These are phyloP conservation scores for Berkeleyomyces basicola DNA, from an alignment of 2,329 filamentous ascomycete species.

Conservation along the genomic window DNA sequence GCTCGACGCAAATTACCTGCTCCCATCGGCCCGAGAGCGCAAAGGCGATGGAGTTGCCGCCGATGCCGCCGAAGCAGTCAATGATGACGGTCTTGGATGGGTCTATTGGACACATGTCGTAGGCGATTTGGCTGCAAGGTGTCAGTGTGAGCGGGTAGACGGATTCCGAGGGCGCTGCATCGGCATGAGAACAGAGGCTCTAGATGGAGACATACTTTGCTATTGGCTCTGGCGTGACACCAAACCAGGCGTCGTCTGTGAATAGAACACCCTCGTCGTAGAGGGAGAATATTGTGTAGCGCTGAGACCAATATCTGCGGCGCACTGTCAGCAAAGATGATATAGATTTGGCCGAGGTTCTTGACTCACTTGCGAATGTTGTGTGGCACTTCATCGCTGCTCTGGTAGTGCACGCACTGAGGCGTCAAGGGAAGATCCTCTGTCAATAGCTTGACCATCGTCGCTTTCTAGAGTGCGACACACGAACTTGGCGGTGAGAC, in stretches of 20 bases:
- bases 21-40: conserved; percentile 65
- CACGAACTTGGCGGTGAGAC: neutral
- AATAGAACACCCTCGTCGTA: conserved; percentile 82
- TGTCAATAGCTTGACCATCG: neutral
- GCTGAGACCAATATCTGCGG: conserved; percentile 72
- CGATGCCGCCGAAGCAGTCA: conserved; percentile 80
- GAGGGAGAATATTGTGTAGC: conserved; percentile 69
- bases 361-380: conserved; percentile 62
- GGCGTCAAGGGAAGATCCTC: conserved; percentile 35
- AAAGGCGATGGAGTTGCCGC: conserved; percentile 91
- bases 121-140: conserved; percentile 48
- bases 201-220: conserved; percentile 44
- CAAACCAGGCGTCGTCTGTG: conserved; percentile 92
- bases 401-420: conserved; percentile 59
- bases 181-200: neutral
- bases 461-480: neutral
- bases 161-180: neutral
- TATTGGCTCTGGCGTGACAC: conserved; percentile 84
- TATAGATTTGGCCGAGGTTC: neutral
- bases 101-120: conserved; percentile 45
- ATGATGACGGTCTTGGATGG: conserved; percentile 50
- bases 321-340: neutral
- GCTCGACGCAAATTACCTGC: conserved; percentile 77
- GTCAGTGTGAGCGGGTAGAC: conserved; percentile 13
- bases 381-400: conserved; percentile 54